Percentiles rank a stretch among this genome's conserved stretches.
Conservation (phyloP, 306 rosid species). For the Pyrus communis region DNA sequence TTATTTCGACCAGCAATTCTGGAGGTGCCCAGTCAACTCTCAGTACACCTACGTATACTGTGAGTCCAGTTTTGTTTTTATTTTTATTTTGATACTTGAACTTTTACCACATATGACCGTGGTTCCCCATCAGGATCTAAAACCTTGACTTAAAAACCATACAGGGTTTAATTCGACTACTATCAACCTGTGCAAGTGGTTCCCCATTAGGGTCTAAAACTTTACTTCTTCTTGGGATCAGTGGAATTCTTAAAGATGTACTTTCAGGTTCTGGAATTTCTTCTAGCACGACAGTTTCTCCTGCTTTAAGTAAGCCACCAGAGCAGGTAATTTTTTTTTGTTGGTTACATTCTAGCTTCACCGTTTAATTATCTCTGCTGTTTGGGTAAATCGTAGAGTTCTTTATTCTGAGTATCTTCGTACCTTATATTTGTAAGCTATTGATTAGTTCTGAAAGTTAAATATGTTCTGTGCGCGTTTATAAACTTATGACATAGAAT, state of each 20-base stretch:
- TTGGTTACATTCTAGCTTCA: background rate
- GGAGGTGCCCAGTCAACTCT: slow-evolving; percentile 98
- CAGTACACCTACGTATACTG: slow-evolving; percentile 88
- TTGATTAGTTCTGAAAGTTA: background rate
- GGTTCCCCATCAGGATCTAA: background rate
- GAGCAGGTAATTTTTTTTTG: slow-evolving; percentile 56
- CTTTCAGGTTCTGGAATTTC: slow-evolving; percentile 82
- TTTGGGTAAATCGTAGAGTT: background rate
- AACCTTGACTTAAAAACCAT: slow-evolving; percentile 22
- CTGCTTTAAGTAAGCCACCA: slow-evolving; percentile 82
- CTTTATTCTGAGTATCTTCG: background rate
- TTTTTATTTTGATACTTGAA: background rate
- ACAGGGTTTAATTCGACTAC: slow-evolving; percentile 97
- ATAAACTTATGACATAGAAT: background rate
- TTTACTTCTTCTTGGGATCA: slow-evolving; percentile 79
- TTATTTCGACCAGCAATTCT: slow-evolving; percentile 82
- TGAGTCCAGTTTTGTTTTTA: slow-evolving; percentile 25
- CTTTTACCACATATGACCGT: background rate
- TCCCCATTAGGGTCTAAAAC: slow-evolving; percentile 95
- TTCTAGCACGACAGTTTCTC: slow-evolving; percentile 70
- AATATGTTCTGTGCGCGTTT: background rate
- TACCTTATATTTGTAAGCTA: background rate
- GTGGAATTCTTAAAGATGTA: slow-evolving; percentile 90
- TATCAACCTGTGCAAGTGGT: slow-evolving; percentile 95
- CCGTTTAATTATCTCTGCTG: background rate